phyloP scores from a whole-genome alignment of 2,329 filamentous ascomycete species.

The Aciculosporium take region DNA sequence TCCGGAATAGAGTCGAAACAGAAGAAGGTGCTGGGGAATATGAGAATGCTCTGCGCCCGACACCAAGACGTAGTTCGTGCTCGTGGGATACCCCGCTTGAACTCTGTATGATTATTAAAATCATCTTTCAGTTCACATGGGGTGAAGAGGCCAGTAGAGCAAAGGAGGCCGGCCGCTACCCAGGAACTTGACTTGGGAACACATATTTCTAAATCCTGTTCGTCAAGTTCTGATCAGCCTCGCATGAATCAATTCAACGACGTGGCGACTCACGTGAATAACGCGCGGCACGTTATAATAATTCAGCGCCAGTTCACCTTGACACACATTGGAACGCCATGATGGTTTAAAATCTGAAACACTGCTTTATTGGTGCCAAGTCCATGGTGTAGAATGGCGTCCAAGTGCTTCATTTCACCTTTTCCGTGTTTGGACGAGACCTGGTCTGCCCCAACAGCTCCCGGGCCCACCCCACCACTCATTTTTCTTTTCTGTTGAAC shows the following conservation, averaged over 20 bases:
- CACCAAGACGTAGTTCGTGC: neutral
- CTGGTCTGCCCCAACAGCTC: too few relatives aligned
- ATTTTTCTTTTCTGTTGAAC: neutral
- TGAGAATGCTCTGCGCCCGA: neutral
- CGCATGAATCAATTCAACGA: neutral
- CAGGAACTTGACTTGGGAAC: conserved; percentile 5
- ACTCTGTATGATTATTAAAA: neutral
- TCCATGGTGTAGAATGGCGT: conserved; percentile 1
- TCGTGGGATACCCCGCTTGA: neutral
- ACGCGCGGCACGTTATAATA: conserved; percentile 10
- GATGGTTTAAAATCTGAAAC: conserved; percentile 3
- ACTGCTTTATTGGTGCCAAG: conserved; percentile 4
- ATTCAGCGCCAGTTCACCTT: conserved; percentile 8
- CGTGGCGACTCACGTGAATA: conserved; percentile 3
- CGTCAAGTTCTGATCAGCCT: neutral
- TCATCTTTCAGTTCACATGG: neutral
- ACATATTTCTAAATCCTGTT: conserved; percentile 10
- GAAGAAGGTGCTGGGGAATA: neutral
- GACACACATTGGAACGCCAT: conserved; percentile 5
- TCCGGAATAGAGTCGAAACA: neutral
- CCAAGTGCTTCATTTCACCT: neutral
- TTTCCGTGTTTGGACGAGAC: too few relatives aligned
- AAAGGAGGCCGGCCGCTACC: conserved; percentile 7
- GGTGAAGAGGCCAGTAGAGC: conserved; percentile 8
- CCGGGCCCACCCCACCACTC: neutral